Conservation (phyloP, 2,329 filamentous ascomycete species). For the Diaporthe sp. region DNA sequence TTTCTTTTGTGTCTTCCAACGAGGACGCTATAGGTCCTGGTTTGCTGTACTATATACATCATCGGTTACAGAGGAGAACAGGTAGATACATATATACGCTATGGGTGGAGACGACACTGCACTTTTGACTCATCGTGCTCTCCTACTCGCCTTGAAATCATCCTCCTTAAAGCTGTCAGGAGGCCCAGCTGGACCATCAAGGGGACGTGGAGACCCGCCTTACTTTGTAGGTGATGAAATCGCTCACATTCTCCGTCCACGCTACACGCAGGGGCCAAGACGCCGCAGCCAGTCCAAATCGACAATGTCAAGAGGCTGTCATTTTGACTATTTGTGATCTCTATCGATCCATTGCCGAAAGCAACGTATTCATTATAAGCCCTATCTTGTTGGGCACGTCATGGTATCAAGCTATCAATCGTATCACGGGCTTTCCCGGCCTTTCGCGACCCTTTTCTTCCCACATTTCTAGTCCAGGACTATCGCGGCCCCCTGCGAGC, state of each 20-base stretch:
- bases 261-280: too few species aligned
- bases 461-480: constrained; percentile 37
- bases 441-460: not conserved
- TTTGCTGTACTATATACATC: constrained; percentile 27
- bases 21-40: not conserved
- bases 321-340: constrained; percentile 13
- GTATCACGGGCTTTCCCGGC: constrained; percentile 1
- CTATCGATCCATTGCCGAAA: constrained; percentile 19
- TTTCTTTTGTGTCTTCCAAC: constrained; percentile 20
- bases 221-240: not conserved
- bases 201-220: not conserved
- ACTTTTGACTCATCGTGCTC: not conserved
- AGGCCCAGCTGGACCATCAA: not conserved
- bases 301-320: constrained; percentile 1
- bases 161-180: not conserved
- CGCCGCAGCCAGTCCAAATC: not conserved
- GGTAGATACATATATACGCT: constrained; percentile 18
- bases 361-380: constrained; percentile 38
- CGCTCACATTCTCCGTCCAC: not conserved
- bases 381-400: constrained; percentile 13
- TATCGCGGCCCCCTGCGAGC: constrained; percentile 38
- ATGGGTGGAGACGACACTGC: not conserved
- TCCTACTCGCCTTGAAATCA: not conserved
- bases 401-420: constrained; percentile 42
- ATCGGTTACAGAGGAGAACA: constrained; percentile 14